Percentiles rank a stretch among this genome's conserved stretches.
These are phyloP conservation scores for Spironucleus salmonicida DNA, from an alignment of 208 protist species.

Conservation along the genomic window DNA sequence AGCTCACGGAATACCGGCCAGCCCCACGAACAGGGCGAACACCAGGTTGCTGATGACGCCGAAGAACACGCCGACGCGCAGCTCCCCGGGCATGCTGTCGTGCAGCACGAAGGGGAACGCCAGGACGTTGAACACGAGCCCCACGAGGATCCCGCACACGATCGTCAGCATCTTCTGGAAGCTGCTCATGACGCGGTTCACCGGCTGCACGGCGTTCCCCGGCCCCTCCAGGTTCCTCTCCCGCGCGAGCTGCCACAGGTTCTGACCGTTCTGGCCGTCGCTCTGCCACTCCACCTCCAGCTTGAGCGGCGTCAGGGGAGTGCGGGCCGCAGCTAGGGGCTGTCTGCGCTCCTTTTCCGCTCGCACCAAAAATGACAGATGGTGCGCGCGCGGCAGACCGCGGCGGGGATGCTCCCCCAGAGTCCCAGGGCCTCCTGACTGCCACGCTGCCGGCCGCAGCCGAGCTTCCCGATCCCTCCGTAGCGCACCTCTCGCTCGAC, in stretches of 20 bases:
- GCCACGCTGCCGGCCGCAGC: no score
- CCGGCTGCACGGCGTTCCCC: background rate
- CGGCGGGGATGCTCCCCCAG: no score
- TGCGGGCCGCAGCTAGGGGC: no score
- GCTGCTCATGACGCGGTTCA: background rate
- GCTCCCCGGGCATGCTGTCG: background rate
- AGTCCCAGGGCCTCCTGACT: no score
- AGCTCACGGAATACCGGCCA: background rate
- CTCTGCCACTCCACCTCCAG: background rate
- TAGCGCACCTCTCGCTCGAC: no score
- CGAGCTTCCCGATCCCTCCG: no score
- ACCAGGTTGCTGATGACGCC: background rate
- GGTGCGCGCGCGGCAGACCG: no score
- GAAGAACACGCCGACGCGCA: background rate
- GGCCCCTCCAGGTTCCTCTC: background rate
- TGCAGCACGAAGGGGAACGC: background rate
- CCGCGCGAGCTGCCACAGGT: background rate
- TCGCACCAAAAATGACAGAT: no score
- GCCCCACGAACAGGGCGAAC: background rate
- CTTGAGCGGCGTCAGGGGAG: background rate
- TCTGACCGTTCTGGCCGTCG: background rate
- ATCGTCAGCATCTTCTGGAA: background rate
- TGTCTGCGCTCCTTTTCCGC: no score
- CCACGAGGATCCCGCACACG: background rate
- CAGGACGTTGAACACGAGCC: background rate